Percentiles rank a stretch among this genome's conserved stretches.
phyloP scores from a whole-genome alignment of 2,329 filamentous ascomycete species.

The Calonectria pauciramosa region DNA sequence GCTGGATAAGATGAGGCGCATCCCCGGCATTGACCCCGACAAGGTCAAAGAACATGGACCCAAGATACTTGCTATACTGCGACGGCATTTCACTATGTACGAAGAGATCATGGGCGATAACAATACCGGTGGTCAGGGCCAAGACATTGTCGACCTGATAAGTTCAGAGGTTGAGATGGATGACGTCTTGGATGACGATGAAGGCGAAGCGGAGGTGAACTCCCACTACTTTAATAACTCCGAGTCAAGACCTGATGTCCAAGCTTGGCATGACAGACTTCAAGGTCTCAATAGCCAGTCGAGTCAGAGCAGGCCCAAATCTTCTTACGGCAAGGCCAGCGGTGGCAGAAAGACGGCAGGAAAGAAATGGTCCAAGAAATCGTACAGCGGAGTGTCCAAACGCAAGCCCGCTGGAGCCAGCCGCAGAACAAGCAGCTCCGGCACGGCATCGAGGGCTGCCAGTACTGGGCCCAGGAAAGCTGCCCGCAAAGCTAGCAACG shows the following conservation, averaged over 20 bases:
- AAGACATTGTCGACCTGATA: constrained; percentile 69
- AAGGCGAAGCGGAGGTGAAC: constrained; percentile 50
- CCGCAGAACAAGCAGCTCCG: constrained; percentile 50
- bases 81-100: constrained; percentile 61
- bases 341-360: constrained; percentile 46
- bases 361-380: constrained; percentile 49
- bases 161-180: constrained; percentile 59
- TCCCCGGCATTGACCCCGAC: constrained; percentile 73
- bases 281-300: constrained; percentile 46
- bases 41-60: constrained; percentile 74
- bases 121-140: constrained; percentile 33
- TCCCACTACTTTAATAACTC: constrained; percentile 63
- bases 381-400: constrained; percentile 46
- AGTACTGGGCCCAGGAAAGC: constrained; percentile 43
- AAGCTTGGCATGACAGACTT: constrained; percentile 52
- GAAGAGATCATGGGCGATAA: constrained; percentile 62
- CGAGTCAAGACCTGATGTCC: constrained; percentile 45
- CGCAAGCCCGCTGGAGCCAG: constrained; percentile 47
- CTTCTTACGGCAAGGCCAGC: constrained; percentile 43
- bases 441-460: constrained; percentile 38
- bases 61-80: constrained; percentile 72
- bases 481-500: constrained; percentile 50
- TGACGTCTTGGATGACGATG: constrained; percentile 54
- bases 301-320: constrained; percentile 43
- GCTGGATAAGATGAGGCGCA: constrained; percentile 71